These are phyloP conservation scores for Kodamaea ohmeri DNA, from an alignment of 1,139 yeast genomes.

Conservation along the genomic window DNA sequence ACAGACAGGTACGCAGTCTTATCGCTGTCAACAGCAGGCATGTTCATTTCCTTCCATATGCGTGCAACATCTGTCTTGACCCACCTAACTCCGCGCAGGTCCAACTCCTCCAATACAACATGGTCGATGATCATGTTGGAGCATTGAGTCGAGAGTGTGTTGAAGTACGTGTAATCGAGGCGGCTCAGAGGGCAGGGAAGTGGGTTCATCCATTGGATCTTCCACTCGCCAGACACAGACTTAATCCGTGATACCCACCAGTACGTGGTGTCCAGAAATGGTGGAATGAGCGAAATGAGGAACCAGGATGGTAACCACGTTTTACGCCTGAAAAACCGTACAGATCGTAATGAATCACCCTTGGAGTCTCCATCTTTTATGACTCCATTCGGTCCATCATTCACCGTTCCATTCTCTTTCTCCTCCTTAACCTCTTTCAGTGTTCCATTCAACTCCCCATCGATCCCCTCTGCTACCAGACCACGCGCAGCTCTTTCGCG, in stretches of 20 bases:
- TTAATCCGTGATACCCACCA: slow-evolving; percentile 68
- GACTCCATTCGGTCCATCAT: slow-evolving; percentile 1
- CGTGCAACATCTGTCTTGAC: slow-evolving; percentile 22
- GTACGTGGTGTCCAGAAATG: slow-evolving; percentile 45
- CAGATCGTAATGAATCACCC: not conserved
- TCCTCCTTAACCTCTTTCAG: not conserved
- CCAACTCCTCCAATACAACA: slow-evolving; percentile 60
- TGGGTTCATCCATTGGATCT: slow-evolving; percentile 48
- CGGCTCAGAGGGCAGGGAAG: slow-evolving; percentile 18
- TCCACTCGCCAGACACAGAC: slow-evolving; percentile 63
- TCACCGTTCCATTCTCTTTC: not conserved
- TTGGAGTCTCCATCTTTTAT: slow-evolving; percentile 21
- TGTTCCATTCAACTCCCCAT: too few relatives aligned
- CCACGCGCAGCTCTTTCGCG: too few relatives aligned
- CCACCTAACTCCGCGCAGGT: slow-evolving; percentile 36
- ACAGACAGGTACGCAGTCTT: slow-evolving; percentile 25
- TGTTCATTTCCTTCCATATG: slow-evolving; percentile 6
- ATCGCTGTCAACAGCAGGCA: not conserved
- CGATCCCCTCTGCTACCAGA: too few relatives aligned
- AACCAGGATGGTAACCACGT: slow-evolving; percentile 79
- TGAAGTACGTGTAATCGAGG: slow-evolving; percentile 46
- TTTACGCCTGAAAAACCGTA: slow-evolving; percentile 54
- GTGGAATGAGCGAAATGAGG: slow-evolving; percentile 46
- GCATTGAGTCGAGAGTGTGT: slow-evolving; percentile 48
- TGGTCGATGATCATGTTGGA: slow-evolving; percentile 63